Evolutionary conservation across 2,329 filamentous ascomycete genomes (phyloP), one percentile per base, ranked within the genome.

Genomic region (Trichoderma atrobrunneum): DNA sequence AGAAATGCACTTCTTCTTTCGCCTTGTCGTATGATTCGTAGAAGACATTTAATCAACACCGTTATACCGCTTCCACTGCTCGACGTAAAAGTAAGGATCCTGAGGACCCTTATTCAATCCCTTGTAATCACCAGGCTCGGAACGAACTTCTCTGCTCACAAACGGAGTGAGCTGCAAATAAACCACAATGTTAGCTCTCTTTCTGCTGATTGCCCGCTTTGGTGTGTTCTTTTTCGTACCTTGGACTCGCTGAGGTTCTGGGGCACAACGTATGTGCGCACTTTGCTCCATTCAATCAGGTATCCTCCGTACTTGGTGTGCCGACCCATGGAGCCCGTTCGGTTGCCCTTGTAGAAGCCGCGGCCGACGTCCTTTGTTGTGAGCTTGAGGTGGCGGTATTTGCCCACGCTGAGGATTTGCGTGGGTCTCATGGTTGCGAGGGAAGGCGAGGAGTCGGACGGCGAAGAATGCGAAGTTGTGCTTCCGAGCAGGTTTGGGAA

Each of bases 301-400:
- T 96, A 99, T 65, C 91, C 91, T 82, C 95, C 96, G 80, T 90
- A 89, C 81, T 93, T 92, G 70, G 93, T 95, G 84, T 97, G 93
- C 16, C 86, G 84, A 81, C 96, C 96, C 90, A 97, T 94, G 56
- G 92, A 90, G 2, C 96, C 96, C 1, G 94, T 92, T 61, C 95
- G 88, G 78, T 92, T 98, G 80, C 96, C 96, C 87, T 98, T 98
- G 90, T 99, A 99, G 89, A 91, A 99, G 76, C 95, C 95, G 80
- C 94, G 93, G 81, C 92, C 93, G 80, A 95, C 91, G 83, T 96
- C 91, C 84, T 99, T 99, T 76, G 95, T 97, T 14, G 93, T 98
- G 79, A 99, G 89, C 68, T 88, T 87, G 72, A 95, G 86, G 79
- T 95, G 94, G 82, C 91, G 89, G 78, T 94, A 88, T 72, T 89